These are phyloP conservation scores for Skeletonema potamos DNA, from an alignment of 108 stramenopile genomes.

Conservation along the genomic window DNA sequence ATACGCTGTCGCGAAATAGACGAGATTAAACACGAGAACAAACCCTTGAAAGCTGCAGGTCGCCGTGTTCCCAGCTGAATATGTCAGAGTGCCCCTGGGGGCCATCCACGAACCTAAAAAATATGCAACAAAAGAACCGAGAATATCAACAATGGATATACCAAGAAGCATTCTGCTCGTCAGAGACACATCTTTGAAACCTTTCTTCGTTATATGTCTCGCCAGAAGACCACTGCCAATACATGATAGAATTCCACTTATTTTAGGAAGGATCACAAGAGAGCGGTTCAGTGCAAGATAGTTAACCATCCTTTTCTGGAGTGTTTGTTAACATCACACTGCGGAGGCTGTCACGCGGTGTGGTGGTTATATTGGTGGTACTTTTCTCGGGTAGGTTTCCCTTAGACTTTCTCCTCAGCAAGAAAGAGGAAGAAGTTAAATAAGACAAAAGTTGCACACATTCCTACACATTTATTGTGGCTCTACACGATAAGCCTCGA, in stretches of 20 bases:
- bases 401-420: too few relatives aligned
- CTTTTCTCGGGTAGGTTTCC: too few relatives aligned
- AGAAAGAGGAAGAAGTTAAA: too few relatives aligned
- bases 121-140: not conserved
- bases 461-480: too few relatives aligned
- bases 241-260: not conserved
- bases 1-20: not conserved
- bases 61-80: not conserved
- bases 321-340: too few relatives aligned
- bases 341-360: too few relatives aligned
- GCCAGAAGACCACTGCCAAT: not conserved
- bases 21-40: not conserved
- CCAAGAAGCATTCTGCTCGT: not conserved
- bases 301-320: not conserved
- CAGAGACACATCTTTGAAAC: not conserved
- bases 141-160: not conserved
- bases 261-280: slow-evolving; percentile 1
- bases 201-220: not conserved
- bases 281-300: not conserved
- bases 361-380: too few relatives aligned
- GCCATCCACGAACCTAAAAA: not conserved
- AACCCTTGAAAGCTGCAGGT: not conserved
- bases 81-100: not conserved
- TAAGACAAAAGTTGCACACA: too few relatives aligned
- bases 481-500: too few relatives aligned